Conservation (phyloP, 192 early-diverging fungal genomes). For the Entomortierella beljakovae region DNA sequence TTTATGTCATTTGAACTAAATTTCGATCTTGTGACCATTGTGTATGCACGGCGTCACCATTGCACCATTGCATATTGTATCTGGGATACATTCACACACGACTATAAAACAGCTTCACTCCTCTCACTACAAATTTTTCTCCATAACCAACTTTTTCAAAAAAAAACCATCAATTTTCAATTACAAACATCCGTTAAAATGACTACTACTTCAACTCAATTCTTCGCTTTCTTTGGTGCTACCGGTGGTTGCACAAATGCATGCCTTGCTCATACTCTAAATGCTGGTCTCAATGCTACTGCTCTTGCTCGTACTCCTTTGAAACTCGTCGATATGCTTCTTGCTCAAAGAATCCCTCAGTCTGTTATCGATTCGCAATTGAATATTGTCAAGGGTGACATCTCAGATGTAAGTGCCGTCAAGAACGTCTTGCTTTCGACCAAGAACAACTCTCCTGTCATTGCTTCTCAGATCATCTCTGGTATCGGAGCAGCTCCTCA, state of each 20-base stretch:
- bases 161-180: too few species aligned
- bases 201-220: conserved; percentile 5
- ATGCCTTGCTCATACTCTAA: conserved; percentile 29
- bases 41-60: too few species aligned
- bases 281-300: conserved; percentile 30
- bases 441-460: not conserved
- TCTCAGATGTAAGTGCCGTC: conserved; percentile 22
- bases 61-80: too few species aligned
- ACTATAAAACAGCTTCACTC: too few species aligned
- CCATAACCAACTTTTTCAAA: not conserved
- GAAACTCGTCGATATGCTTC: conserved; percentile 42
- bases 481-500: conserved; percentile 37
- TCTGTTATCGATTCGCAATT: conserved; percentile 23
- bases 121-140: not conserved
- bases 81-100: too few species aligned
- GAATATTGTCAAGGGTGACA: conserved; percentile 39
- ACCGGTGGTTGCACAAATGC: conserved; percentile 50
- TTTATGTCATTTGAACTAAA: too few species aligned
- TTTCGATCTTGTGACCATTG: too few species aligned
- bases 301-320: conserved; percentile 45
- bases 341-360: conserved; percentile 25
- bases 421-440: conserved; percentile 23
- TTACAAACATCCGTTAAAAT: not conserved
- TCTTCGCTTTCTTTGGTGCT: conserved; percentile 48
- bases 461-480: conserved; percentile 47